Evolutionary conservation across 306 rosid species (phyloP).

Genomic region (Cicer bijugum): DNA sequence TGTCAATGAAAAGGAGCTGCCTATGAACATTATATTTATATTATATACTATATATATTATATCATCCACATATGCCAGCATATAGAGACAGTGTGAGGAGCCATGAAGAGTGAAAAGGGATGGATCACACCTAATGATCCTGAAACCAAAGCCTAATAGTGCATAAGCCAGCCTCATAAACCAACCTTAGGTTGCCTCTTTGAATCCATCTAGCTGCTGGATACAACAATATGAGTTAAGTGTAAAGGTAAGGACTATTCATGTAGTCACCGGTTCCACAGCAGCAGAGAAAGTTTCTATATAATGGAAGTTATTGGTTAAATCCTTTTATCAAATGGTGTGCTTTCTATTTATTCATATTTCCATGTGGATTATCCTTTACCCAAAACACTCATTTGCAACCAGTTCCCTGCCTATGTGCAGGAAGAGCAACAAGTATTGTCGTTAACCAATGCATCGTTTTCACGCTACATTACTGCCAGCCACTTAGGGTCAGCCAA

Average conservation of each 20-base stretch:
- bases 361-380: not conserved
- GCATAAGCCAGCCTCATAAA: not conserved
- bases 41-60: too few relatives aligned
- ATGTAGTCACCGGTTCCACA: not conserved
- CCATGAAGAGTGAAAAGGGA: not conserved
- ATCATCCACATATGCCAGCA: not conserved
- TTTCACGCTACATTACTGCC: not conserved
- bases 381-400: not conserved
- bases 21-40: too few relatives aligned
- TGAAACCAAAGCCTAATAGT: not conserved
- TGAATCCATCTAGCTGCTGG: not conserved
- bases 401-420: not conserved
- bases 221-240: not conserved
- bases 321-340: not conserved
- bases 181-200: not conserved
- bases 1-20: too few relatives aligned
- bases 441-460: not conserved
- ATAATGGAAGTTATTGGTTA: not conserved
- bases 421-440: not conserved
- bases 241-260: not conserved
- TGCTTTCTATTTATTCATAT: not conserved
- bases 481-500: not conserved
- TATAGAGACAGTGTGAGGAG: not conserved
- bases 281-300: not conserved
- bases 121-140: not conserved